Base-by-base conservation (phyloP, 768 basidiomycete genomes). In the Mycena leptocephala region DNA sequence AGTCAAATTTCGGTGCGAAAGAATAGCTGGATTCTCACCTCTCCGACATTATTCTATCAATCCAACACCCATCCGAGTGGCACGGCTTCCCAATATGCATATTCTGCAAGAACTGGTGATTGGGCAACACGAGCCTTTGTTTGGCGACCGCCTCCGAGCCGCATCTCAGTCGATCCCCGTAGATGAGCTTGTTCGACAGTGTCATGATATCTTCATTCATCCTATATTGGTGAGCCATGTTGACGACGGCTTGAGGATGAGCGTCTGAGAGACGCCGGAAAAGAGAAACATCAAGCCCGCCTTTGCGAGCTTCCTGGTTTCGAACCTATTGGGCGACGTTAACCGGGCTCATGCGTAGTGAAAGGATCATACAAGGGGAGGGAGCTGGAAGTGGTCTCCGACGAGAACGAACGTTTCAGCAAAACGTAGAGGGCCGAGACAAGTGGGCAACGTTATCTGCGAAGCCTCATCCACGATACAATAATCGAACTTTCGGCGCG, bases 401-500 rank as follows among this genome's bases (percentile, higher is more conserved):
- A 99, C 98, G 16, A 99, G 93, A 6, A 99, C 92, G 78, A 99
- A 99, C 51, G 90, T 96, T 64, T 97, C 91, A 2, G 97, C 97
- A 80, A 94, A 96, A 1, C 97, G 93, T 4, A 99, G 86, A 0
- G 98, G 98, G 7, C 98, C 98, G 1, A 99, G 88, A 80, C 97
- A 99, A 0, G 97, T 98, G 0, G 98, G 98, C 2, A 99, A 85
- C 0, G 98, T 99, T 77, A 99, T 97, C 82, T 99, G 98, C 0
- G 98, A 99, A 0, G 98, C 98, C 83, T 99, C 98, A 76, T 99
- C 98, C 22, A 99, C 94, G 70, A 99, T 98, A 85, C 98, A 99
- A 80, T 96, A 97, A 82, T 99, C 97, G 80, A 99, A 99, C 26
- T 86, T 92, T 9, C 98, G 90, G 13, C 95, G 91, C 59, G 90